Evolutionary conservation across 2,329 filamentous ascomycete species (phyloP), one percentile per base, ranked within the genome.

Genomic region (Cladosporium sp.): DNA sequence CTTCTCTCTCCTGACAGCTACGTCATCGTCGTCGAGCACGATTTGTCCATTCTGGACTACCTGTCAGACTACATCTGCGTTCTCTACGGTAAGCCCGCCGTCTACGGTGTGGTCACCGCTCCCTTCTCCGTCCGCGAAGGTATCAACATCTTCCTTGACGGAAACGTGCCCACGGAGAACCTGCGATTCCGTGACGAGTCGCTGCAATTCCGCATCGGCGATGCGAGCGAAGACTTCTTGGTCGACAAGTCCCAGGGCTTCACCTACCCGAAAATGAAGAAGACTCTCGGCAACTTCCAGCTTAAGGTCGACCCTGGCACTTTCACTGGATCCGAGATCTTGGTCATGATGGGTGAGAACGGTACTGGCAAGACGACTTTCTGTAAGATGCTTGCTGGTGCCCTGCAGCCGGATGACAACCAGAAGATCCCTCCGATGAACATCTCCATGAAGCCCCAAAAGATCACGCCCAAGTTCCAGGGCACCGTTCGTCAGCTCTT

Each of bases 331-430:
- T 98, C 93, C 0, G 93, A 98, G 70, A 98, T 98, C 63, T 83
- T 98, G 54, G 93, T 98, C 72, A 95, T 98, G 89, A 97, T 98
- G 93, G 93, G 93, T 62, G 92, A 97, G 77, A 98, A 98, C 74
- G 93, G 93, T 74, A 98, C 95, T 34, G 95, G 95, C 71, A 96
- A 98, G 80, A 98, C 93, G 1, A 98, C 93, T 4, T 98, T 98
- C 80, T 97, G 92, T 79, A 89, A 86, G 69, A 86, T 98, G 76
- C 80, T 98, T 61, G 93, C 93, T 54, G 95, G 95, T 68, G 89
- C 87, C 37, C 80, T 95, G 63, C 92, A 96, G 75, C 93, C 95
- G 8, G 95, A 98, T 64, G 83, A 81, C 63, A 83, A 78, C 59
- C 77, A 82, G 64, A 83, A 83, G 64, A 81, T 98, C 13, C 93